These are phyloP conservation scores for Tolypocladium nubicola DNA, from an alignment of 2,329 filamentous ascomycete species.

Conservation along the genomic window DNA sequence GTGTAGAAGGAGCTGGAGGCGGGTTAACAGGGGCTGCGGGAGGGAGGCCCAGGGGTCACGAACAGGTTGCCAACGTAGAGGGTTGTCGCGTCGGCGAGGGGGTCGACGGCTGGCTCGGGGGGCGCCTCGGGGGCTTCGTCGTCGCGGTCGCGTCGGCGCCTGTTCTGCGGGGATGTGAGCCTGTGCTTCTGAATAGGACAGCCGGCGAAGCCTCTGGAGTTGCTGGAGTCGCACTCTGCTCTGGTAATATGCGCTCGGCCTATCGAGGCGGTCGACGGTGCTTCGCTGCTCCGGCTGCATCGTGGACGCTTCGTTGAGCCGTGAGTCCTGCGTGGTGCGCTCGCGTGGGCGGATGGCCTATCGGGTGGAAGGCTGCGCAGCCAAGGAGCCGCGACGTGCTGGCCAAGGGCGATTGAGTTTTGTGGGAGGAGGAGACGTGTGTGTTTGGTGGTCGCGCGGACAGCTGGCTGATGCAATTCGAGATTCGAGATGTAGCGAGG, in stretches of 20 bases:
- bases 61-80: conserved; percentile 96
- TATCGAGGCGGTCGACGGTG: conserved; percentile 87
- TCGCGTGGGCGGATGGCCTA: neutral
- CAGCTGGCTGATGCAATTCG: neutral
- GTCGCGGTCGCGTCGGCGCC: conserved; percentile 56
- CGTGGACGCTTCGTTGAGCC: conserved; percentile 3
- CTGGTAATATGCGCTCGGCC: conserved; percentile 87
- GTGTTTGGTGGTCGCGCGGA: neutral
- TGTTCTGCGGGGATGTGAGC: conserved; percentile 42
- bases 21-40: conserved; percentile 5
- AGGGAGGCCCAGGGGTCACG: conserved; percentile 4
- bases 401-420: neutral
- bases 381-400: no score
- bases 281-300: conserved; percentile 42
- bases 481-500: neutral
- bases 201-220: neutral
- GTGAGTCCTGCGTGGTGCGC: neutral
- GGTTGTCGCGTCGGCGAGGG: conserved; percentile 77
- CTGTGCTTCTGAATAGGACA: neutral
- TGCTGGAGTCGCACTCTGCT: conserved; percentile 51
- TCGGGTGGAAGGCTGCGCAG: neutral
- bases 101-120: conserved; percentile 49
- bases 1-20: conserved; percentile 79
- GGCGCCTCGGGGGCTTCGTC: conserved; percentile 35
- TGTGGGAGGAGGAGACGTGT: neutral